These are phyloP conservation scores for Elongisporangium undulatum DNA, from an alignment of 352 stramenopile genomes.

Conservation along the genomic window DNA sequence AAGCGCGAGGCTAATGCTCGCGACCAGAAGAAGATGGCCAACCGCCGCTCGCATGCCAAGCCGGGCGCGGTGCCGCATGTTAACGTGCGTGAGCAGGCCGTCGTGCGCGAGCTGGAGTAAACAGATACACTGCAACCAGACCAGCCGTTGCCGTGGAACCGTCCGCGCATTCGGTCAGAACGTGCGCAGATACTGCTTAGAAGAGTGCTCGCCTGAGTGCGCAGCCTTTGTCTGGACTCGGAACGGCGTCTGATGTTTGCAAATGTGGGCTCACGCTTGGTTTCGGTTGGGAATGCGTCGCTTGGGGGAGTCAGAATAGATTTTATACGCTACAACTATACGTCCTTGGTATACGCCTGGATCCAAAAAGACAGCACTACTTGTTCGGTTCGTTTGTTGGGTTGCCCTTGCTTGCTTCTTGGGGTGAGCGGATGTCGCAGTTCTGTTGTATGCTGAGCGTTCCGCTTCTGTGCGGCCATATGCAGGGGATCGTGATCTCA, in stretches of 20 bases:
- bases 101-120: conserved; percentile 82
- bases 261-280: neutral
- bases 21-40: conserved; percentile 84
- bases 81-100: conserved; percentile 72
- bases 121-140: conserved; percentile 3
- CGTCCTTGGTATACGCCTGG: neutral
- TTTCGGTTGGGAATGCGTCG: neutral
- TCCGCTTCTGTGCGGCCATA: neutral
- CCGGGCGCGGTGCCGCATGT: conserved; percentile 63
- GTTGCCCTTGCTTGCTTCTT: neutral
- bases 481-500: neutral
- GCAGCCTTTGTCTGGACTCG: neutral
- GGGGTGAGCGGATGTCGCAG: neutral
- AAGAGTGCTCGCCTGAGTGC: neutral
- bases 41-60: conserved; percentile 77
- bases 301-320: neutral
- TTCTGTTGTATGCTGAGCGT: neutral
- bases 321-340: neutral
- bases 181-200: neutral
- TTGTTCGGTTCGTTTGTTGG: neutral
- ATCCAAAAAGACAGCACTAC: neutral
- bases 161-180: neutral
- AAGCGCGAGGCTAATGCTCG: conserved; percentile 80
- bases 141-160: neutral
- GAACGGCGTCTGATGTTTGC: neutral